phyloP scores from a whole-genome alignment of 192 early-diverging fungal genomes.

The Piromyces sp. region DNA sequence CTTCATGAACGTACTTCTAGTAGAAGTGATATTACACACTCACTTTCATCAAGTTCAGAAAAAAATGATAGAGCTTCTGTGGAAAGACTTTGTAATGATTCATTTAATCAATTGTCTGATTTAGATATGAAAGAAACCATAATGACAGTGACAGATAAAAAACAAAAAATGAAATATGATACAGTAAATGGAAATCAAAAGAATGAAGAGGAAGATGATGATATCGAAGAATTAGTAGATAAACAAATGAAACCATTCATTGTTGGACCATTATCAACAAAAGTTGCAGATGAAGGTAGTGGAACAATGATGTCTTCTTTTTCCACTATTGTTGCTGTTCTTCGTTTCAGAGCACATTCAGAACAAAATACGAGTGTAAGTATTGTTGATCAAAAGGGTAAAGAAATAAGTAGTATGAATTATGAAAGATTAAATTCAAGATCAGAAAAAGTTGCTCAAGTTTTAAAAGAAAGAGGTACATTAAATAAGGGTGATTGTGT shows the following conservation, averaged over 20 bases:
- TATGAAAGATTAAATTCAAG: slow-evolving; percentile 54
- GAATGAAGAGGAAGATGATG: background rate
- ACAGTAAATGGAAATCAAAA: background rate
- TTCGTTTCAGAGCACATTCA: slow-evolving; percentile 39
- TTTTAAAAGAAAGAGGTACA: slow-evolving; percentile 41
- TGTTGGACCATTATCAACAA: background rate
- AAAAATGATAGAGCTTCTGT: background rate
- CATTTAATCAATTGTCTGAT: background rate
- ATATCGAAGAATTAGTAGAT: background rate
- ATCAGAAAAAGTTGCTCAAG: slow-evolving; percentile 51
- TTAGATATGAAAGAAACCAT: background rate
- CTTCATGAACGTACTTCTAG: background rate
- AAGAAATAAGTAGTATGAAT: slow-evolving; percentile 43
- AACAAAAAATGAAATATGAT: background rate
- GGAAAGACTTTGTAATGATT: background rate
- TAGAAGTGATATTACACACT: background rate
- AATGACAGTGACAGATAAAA: background rate
- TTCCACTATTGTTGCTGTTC: slow-evolving; percentile 41
- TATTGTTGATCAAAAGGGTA: slow-evolving; percentile 54
- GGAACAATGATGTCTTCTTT: slow-evolving; percentile 25
- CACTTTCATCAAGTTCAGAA: too few species aligned
- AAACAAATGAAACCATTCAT: background rate
- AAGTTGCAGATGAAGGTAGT: slow-evolving; percentile 9
- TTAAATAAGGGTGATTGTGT: slow-evolving; percentile 47
- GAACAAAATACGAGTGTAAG: slow-evolving; percentile 40